Evolutionary conservation across 352 stramenopile genomes (phyloP), one percentile per base, ranked within the genome.

Genomic region (Pythium insidiosum): DNA sequence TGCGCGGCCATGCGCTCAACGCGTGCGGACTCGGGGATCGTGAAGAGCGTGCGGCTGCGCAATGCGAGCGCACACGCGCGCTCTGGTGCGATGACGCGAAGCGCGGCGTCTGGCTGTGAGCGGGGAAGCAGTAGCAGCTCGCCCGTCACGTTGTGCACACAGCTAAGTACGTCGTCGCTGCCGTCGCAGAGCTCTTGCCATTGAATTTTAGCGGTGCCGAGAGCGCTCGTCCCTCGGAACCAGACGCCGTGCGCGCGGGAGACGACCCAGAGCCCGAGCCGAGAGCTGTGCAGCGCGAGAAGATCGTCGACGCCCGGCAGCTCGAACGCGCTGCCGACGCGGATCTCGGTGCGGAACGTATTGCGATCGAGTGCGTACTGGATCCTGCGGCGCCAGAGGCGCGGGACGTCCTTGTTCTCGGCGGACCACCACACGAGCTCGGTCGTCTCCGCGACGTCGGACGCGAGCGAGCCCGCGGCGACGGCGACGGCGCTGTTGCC

Each of bases 381-480:
- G 39, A 94, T 38, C 53, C 75, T 68, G 37, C 82, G 77, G 19
- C 83, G 48, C 25, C 75, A 84, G 9, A 94, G 50, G 45, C 73
- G 78, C 3, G 72, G 73, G 16, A 81, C 66, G 11, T 72, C 45
- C 35, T 83, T 80, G 26, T 60, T 61, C 30, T 84, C 75, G 6
- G 63, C 70, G 10, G 74, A 86, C 78, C 74, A 90, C 79, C 79
- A 94, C 35, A 65, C 68, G 19, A 94, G 59, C 42, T 91, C 78
- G 18, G 47, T 64, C n/a, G 44, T 62, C 42, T 58, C 59, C 19
- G 42, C 25, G 19, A 59, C 63, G 38, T 53, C 56, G 11, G n/a
- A n/a, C n/a, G n/a, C n/a, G n/a, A n/a, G n/a, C n/a, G n/a, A n/a
- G 9, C 28, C 28, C 9, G 28, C 28, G 28, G 9, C 28, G 28